Evolutionary conservation across 192 early-diverging fungal genomes (phyloP).

Genomic region (Coemansia sp.): DNA sequence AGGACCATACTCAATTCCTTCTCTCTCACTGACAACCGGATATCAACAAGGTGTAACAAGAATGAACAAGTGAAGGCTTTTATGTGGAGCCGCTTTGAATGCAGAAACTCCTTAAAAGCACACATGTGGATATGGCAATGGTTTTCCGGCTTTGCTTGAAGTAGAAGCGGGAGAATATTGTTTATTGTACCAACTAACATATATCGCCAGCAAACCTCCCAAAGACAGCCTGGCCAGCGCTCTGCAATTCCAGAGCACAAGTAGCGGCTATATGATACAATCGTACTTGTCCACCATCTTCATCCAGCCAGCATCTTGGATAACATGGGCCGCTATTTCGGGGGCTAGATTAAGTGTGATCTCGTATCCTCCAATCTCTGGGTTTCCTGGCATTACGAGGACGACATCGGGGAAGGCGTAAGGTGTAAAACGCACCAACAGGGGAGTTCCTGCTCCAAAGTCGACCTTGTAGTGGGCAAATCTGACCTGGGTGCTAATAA

Average conservation of each 20-base stretch:
- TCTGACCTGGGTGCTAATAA: not conserved
- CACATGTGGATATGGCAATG: no score
- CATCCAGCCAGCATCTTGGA: not conserved
- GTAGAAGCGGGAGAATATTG: no score
- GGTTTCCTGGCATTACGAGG: not conserved
- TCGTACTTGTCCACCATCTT: not conserved
- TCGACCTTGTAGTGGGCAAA: slow-evolving; percentile 1
- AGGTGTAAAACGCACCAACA: not conserved
- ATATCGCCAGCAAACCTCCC: not conserved
- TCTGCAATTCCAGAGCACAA: not conserved
- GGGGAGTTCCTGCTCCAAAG: not conserved
- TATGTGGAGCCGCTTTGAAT: no score
- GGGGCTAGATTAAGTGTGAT: not conserved
- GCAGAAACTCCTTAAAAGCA: no score
- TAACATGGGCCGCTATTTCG: not conserved
- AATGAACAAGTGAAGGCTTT: no score
- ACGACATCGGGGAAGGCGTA: not conserved
- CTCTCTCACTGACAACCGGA: no score
- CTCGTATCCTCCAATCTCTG: not conserved
- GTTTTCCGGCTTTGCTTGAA: no score
- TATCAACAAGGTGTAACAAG: no score
- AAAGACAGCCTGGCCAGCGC: not conserved
- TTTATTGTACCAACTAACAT: no score
- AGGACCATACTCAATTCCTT: no score
- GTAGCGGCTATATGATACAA: not conserved